Conservation (phyloP, 2,329 filamentous ascomycete species). For the Grosmannia huntii region DNA sequence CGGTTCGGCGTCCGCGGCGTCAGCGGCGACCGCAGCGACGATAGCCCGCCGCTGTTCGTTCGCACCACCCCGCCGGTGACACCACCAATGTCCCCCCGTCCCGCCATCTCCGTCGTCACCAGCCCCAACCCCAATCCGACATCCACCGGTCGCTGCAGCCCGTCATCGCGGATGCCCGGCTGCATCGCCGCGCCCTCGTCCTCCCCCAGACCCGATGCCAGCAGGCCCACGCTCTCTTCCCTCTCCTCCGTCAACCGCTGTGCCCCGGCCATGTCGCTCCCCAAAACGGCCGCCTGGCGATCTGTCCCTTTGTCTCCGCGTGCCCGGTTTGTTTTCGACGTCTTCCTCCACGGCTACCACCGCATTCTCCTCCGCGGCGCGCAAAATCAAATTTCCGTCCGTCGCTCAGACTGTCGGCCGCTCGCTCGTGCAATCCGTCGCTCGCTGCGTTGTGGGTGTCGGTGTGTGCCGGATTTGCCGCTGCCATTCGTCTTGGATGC, state of each 20-base stretch:
- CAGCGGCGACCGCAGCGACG: constrained; percentile 14
- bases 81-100: not conserved
- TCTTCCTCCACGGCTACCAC: not conserved
- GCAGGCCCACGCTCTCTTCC: constrained; percentile 16
- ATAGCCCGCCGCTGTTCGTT: not conserved
- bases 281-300: not conserved
- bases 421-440: not conserved
- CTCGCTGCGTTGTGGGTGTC: not conserved
- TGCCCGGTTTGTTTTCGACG: not conserved
- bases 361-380: not conserved
- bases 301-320: not conserved
- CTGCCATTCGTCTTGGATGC: not conserved
- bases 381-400: not conserved
- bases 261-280: not conserved
- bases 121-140: not conserved
- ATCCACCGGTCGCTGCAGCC: constrained; percentile 4
- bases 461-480: not conserved
- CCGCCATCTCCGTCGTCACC: not conserved
- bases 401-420: not conserved
- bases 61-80: not conserved
- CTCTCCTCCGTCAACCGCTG: not conserved
- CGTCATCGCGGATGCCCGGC: constrained; percentile 2
- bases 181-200: constrained; percentile 4
- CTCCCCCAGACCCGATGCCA: constrained; percentile 8
- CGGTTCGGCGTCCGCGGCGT: constrained; percentile 55